Evolutionary conservation across 2,329 filamentous ascomycete genomes (phyloP), one percentile per base, ranked within the genome.

Genomic region (Fusarium humuli): DNA sequence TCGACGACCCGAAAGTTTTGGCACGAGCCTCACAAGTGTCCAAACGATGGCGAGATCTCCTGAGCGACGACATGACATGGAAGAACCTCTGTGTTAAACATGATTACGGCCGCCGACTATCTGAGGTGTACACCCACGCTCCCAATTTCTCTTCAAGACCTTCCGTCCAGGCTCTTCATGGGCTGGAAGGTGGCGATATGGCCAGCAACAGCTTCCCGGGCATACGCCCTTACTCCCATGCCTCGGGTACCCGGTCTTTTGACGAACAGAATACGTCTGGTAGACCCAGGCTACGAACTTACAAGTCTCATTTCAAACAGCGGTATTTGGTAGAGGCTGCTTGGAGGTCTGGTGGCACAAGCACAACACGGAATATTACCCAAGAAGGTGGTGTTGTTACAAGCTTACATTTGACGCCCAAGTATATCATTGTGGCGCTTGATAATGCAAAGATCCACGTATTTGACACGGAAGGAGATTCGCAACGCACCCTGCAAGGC

Each of bases 391-490:
- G 96, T 27, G 96, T 99, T 3, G 96, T 99, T 20, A 99, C 96
- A 2, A 98, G 94, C 77, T 81, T 99, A 58, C 95, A 99, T 79
- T 83, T 99, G 57, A 99, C 96, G 1, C 87, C 93, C 34, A 97
- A 97, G 79, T 98, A 98, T 81, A 98, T 99, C 76, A 94, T 99
- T 49, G 94, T 98, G 69, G 96, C 96, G 52, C 87, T 99, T 68
- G 96, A 99, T 83, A 99, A 98, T 80, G 95, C 96, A 40, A 97
- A 97, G 83, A 99, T 99, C 47, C 96, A 99, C 80, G 94, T 99
- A 27, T 99, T 98, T 78, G 93, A 98, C 79, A 94, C 94, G 1
- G 90, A 96, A 72, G 96, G 96, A 34, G 91, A 94, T 73, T 90
- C 94, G 70, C 90, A 97, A 74, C 93, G 94, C 78, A 97, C 94